Percentiles rank a stretch among this genome's conserved stretches.
Evolutionary conservation across 768 basidiomycete species (phyloP).

Genomic region (Cystofilobasidium macerans): DNA sequence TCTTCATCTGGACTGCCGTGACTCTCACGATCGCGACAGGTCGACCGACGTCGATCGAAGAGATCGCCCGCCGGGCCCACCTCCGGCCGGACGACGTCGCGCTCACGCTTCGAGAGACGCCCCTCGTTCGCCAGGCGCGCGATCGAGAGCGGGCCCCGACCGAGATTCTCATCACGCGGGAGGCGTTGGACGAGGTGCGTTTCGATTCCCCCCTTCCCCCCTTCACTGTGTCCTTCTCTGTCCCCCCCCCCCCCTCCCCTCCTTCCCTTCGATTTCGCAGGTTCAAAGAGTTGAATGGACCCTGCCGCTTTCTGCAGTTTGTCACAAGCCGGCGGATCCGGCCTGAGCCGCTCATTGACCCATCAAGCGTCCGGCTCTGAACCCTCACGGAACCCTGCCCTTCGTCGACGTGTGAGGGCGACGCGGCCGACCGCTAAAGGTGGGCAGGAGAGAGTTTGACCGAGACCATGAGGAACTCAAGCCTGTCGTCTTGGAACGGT

Average conservation of each 20-base stretch:
- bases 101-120: conserved; percentile 78
- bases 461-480: too few species aligned
- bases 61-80: conserved; percentile 68
- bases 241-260: neutral
- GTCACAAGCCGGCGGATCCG: too few species aligned
- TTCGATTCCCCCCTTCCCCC: neutral
- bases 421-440: too few species aligned
- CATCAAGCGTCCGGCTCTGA: too few species aligned
- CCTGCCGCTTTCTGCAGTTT: too few species aligned
- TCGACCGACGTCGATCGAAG: conserved; percentile 47
- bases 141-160: conserved; percentile 39
- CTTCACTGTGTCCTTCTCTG: neutral
- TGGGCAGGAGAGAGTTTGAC: too few species aligned
- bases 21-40: neutral
- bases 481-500: too few species aligned
- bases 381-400: too few species aligned
- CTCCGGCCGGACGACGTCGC: conserved; percentile 74
- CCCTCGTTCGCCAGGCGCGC: conserved; percentile 46
- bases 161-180: conserved; percentile 50
- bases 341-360: too few species aligned
- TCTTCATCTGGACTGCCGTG: neutral
- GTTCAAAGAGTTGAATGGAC: too few species aligned
- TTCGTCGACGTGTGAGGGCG: too few species aligned
- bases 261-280: neutral
- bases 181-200: conserved; percentile 53